phyloP scores from a whole-genome alignment of 1,284 basidiomycete genomes.

The Naganishia cerealis region DNA sequence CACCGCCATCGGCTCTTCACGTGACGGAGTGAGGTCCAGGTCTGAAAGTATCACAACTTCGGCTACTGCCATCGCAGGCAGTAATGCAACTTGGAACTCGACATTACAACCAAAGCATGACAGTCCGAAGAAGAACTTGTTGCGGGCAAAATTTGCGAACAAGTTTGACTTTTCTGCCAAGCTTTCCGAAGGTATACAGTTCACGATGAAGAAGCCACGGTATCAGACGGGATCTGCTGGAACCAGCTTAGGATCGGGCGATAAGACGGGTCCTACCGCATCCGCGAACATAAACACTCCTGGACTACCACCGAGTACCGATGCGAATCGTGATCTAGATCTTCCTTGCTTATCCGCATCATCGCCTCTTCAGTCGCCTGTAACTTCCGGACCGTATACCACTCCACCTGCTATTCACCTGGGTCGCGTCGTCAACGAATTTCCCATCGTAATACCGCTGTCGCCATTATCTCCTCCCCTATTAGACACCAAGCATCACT shows the following conservation, averaged over 20 bases:
- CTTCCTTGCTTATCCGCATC: background rate
- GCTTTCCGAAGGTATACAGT: background rate
- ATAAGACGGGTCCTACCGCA: background rate
- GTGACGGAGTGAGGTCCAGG: background rate
- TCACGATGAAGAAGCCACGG: background rate
- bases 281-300: background rate
- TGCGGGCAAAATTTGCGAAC: background rate
- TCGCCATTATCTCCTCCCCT: background rate
- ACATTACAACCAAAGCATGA: background rate
- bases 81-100: background rate
- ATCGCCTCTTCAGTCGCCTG: background rate
- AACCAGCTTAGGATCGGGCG: background rate
- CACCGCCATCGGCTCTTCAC: background rate
- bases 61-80: background rate
- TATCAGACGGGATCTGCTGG: background rate
- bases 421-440: background rate
- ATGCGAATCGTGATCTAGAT: background rate
- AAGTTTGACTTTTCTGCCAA: conserved; percentile 10
- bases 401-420: background rate
- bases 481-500: background rate
- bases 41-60: conserved; percentile 3
- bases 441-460: background rate
- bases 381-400: background rate
- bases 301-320: background rate
- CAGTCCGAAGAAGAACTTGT: background rate